Conservation (phyloP, 768 basidiomycete species). For the Brasilioporus rufonigricans region DNA sequence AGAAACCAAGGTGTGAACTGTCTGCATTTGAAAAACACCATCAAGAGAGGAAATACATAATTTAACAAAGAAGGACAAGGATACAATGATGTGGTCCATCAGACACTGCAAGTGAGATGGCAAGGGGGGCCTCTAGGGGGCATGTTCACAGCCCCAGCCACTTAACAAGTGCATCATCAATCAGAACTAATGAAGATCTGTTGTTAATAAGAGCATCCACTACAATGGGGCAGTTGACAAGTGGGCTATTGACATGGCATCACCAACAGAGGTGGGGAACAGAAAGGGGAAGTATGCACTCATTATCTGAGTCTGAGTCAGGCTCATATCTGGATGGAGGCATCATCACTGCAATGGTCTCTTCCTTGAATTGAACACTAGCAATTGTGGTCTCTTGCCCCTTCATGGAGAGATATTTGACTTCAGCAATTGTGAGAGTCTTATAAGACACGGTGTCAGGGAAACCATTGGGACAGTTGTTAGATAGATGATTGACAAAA, state of each 20-base stretch:
- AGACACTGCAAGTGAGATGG: too few relatives aligned
- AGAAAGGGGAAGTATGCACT: too few relatives aligned
- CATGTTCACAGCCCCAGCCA: conserved; percentile 19
- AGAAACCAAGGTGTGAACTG: too few relatives aligned
- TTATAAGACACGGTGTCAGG: conserved; percentile 16
- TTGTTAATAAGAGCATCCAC: conserved; percentile 27
- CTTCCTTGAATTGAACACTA: too few relatives aligned
- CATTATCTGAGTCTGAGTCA: conserved; percentile 6
- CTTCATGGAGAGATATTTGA: too few relatives aligned
- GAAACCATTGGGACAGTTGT: conserved; percentile 20
- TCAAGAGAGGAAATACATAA: too few relatives aligned
- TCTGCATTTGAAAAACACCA: too few relatives aligned
- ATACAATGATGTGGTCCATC: too few relatives aligned
- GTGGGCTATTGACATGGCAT: too few relatives aligned
- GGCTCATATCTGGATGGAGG: neutral
- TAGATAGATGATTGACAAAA: too few relatives aligned
- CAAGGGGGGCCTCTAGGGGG: conserved; percentile 29
- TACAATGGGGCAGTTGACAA: neutral
- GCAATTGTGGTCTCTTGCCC: too few relatives aligned
- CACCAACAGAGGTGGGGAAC: conserved; percentile 9
- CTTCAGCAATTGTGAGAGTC: neutral
- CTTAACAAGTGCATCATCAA: conserved; percentile 4
- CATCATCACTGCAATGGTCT: conserved; percentile 2
- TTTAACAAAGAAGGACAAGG: too few relatives aligned
- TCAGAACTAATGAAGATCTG: conserved; percentile 33